Base-by-base conservation (phyloP, 2,329 filamentous ascomycete species). In the Fusarium brevicatenulatum region DNA sequence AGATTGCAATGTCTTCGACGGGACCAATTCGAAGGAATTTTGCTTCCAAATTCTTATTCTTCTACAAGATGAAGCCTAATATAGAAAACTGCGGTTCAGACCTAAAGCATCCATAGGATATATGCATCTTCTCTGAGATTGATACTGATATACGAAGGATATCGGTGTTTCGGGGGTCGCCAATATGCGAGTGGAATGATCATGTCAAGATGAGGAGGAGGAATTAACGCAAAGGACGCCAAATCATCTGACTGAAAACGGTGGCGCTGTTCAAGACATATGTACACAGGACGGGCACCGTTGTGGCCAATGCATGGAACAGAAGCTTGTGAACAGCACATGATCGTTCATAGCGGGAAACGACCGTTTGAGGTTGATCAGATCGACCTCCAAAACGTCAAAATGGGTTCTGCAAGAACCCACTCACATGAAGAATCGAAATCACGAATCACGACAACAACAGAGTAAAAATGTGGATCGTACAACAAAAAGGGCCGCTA, bases 371-470 rank as follows among this genome's bases (percentile, higher is more conserved):
- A 68, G 44, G 39, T 64, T 50, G 66, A 56, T 40, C 47, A 64
- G 44, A 61, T 52, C 55, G 40, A 46, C 46, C 57, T 49, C 43
- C 37, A 56, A 68, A 56, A 40, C 18, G 40, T 46, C 60, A 63
- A 56, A 52, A 54, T 49, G 52, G 66, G 46, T 37, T 58, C 43
- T 34, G 40, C 32, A 58, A 52, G 39, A 55, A 40, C 50, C 59
- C 72, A 59, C 68, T 55, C 63, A 66, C 52, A 50, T 66, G 57
- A 63, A 67, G 52, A 64, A 77, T 76, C 34, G 16, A 34, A 64
- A 77, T 76, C 75, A 77, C 70, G 52, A 65, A 75, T 64, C 75
- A 77, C 66, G 59, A 70, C 59, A 56, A 67, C 67, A 39, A 46
- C 52, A 49, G 39, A 52, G 42, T 18, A 59, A 32, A 54, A 54